Percentiles rank a stretch among this genome's conserved stretches.
Conservation (phyloP, 2,329 filamentous ascomycete genomes). For the Rutstroemia sp. region DNA sequence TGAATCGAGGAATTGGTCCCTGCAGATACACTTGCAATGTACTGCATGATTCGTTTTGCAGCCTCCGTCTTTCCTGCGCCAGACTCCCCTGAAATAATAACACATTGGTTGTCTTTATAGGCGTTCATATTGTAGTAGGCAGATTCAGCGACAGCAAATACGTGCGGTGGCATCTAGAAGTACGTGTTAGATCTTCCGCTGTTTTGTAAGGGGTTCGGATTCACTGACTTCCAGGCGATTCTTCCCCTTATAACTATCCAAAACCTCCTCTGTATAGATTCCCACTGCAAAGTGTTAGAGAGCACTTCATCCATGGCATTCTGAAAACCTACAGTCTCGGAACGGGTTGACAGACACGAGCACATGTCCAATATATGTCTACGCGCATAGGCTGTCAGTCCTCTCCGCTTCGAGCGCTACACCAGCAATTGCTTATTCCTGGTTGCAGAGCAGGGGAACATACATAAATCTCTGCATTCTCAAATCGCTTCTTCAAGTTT, state of each 20-base stretch:
- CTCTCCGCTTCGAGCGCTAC: neutral
- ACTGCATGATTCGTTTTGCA: slow-evolving; percentile 98
- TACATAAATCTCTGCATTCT: slow-evolving; percentile 92
- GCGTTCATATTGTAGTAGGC: slow-evolving; percentile 99
- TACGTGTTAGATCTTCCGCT: slow-evolving; percentile 10
- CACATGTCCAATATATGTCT: slow-evolving; percentile 99
- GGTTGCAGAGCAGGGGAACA: slow-evolving; percentile 11
- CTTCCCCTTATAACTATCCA: slow-evolving; percentile 93
- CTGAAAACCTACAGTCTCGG: slow-evolving; percentile 58
- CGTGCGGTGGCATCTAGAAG: slow-evolving; percentile 70
- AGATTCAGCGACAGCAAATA: slow-evolving; percentile 94
- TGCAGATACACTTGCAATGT: slow-evolving; percentile 94
- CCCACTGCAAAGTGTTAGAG: slow-evolving; percentile 54
- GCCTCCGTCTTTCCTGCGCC: slow-evolving; percentile 98
- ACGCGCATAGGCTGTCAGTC: slow-evolving; percentile 18
- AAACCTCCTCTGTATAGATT: slow-evolving; percentile 92
- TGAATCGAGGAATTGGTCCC: slow-evolving; percentile 69
- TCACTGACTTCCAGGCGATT: slow-evolving; percentile 72
- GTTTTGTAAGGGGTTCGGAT: neutral
- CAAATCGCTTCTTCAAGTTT: slow-evolving; percentile 96
- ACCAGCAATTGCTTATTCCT: neutral
- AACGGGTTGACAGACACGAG: slow-evolving; percentile 98
- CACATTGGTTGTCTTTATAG: slow-evolving; percentile 97
- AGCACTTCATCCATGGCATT: neutral
- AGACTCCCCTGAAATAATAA: slow-evolving; percentile 98